Evolutionary conservation across 495 filamentous ascomycete genomes (phyloP), one percentile per base, ranked within the genome.

Genomic region (Cercophora newfieldiana): DNA sequence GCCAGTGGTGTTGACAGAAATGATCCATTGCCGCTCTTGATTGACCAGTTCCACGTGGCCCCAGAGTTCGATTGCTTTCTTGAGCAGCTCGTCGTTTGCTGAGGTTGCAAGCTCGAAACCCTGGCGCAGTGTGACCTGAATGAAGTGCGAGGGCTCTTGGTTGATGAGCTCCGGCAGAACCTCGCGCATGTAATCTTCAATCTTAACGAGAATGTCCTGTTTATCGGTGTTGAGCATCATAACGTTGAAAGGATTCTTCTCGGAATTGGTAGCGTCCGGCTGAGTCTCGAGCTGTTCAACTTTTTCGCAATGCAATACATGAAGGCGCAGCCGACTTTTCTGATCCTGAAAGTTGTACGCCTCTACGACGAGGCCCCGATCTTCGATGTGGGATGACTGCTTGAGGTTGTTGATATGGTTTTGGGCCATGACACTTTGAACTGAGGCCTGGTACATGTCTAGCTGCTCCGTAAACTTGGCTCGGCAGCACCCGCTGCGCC

Each of bases 401-500:
- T 88, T 87, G 26, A 88, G 81, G 22, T 81, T 72, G 65, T 83
- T 89, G 55, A 90, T 83, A 12, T 88, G 82, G 65, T 86, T 86
- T 66, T 88, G 87, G 3, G 89, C 86, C 47, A 92, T 82, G 0
- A 89, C 86, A 12, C 84, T 82, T 67, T 93, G 89, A 5, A 93
- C 81, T 67, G 87, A 87, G 26, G 89, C 86, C 60, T 86, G 87
- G 71, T 90, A 93, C 12, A 93, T 77, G 55, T 90, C 87, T 65
- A 92, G 86, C 69, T 90, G 85, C 59, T 93, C 90, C 0, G 86
- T 87, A 56, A 95, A 86, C 26, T 88, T 88, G 0, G 88, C 91
- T 26, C 91, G 86, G 49, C 93, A 86, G 72, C 92, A 96, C 7
- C 89, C 89, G 22, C 86, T 83, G 68, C 89, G 91, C 92, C 92